Evolutionary conservation across 1,284 basidiomycete genomes (phyloP).

Genomic region (Coniferiporia weirii): DNA sequence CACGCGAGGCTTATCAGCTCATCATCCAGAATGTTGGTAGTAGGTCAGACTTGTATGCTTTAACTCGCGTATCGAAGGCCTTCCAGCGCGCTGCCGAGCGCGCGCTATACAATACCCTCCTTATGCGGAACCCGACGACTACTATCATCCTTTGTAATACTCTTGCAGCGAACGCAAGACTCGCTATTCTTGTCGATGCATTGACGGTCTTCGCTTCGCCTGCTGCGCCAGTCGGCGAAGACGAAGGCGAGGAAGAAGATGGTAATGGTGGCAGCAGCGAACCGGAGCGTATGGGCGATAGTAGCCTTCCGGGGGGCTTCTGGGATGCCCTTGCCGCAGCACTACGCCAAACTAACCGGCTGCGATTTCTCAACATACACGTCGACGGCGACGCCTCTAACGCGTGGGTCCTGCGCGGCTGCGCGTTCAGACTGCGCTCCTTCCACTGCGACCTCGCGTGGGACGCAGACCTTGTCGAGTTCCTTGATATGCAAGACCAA

Average conservation of each 20-base stretch:
- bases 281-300: constrained; percentile 15
- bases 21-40: constrained; percentile 47
- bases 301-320: constrained; percentile 33
- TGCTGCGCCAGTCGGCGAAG: not conserved
- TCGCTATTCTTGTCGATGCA: constrained; percentile 46
- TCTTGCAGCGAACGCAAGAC: constrained; percentile 39
- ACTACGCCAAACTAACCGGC: constrained; percentile 36
- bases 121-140: constrained; percentile 35
- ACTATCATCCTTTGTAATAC: constrained; percentile 42
- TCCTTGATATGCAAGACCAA: constrained; percentile 45
- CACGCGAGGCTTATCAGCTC: constrained; percentile 50
- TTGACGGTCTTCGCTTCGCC: constrained; percentile 40
- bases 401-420: constrained; percentile 48
- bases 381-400: constrained; percentile 38
- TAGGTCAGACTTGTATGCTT: constrained; percentile 46
- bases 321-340: constrained; percentile 47
- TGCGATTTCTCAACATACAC: constrained; percentile 50
- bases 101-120: constrained; percentile 54
- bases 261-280: constrained; percentile 4
- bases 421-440: constrained; percentile 46
- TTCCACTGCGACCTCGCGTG: constrained; percentile 64
- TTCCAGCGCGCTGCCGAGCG: constrained; percentile 52
- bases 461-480: constrained; percentile 48
- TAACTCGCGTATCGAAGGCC: constrained; percentile 50
- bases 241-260: not conserved